Evolutionary conservation across 1,284 basidiomycete genomes (phyloP).

Genomic region (Ceratobasidium sp.): DNA sequence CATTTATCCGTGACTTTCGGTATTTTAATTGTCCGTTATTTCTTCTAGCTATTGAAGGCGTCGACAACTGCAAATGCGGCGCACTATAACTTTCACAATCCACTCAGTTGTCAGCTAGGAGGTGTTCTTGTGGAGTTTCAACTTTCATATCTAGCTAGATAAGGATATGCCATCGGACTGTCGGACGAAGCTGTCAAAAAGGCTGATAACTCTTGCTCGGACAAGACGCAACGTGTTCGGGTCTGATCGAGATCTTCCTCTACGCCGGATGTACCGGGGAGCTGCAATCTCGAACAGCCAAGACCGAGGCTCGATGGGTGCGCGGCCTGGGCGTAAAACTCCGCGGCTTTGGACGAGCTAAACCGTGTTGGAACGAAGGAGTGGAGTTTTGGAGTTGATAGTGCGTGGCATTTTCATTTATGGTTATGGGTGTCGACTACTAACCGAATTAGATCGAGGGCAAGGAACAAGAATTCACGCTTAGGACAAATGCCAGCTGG

Average conservation of each 20-base stretch:
- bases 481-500: background rate
- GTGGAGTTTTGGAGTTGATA: background rate
- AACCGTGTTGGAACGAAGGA: conserved; percentile 13
- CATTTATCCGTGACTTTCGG: background rate
- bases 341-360: conserved; percentile 7
- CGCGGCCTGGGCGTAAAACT: conserved; percentile 19
- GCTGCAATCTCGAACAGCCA: conserved; percentile 15
- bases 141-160: background rate
- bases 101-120: too few species aligned
- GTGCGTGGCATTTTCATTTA: conserved; percentile 9
- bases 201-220: conserved; percentile 29
- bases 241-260: conserved; percentile 17
- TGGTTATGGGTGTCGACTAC: background rate
- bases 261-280: background rate
- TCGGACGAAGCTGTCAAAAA: conserved; percentile 38
- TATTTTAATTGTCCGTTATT: background rate
- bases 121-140: background rate
- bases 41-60: background rate
- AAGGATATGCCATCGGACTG: conserved; percentile 14
- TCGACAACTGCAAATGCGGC: background rate
- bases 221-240: conserved; percentile 22
- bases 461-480: conserved; percentile 4
- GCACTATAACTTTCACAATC: conserved; percentile 1
- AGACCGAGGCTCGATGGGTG: conserved; percentile 29
- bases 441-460: conserved; percentile 15